phyloP scores from a whole-genome alignment of 169 alveolate species.

The Cystoisospora suis region DNA sequence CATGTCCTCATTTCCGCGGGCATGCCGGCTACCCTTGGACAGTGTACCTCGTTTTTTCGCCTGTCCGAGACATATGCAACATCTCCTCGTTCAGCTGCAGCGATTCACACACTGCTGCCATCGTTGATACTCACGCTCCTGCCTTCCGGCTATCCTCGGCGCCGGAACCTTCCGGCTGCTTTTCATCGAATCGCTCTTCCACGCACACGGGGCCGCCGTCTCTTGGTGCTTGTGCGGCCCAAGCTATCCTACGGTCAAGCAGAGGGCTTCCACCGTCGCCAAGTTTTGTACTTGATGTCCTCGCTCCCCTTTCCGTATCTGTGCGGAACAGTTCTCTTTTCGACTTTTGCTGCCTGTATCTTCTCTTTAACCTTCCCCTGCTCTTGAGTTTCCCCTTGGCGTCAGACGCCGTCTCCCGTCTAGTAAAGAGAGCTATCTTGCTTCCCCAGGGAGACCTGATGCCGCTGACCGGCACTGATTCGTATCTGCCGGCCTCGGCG shows the following conservation, averaged over 20 bases:
- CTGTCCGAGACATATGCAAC: not conserved
- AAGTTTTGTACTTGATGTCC: not conserved
- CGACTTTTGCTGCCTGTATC: conserved; percentile 24
- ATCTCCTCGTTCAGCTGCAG: not conserved
- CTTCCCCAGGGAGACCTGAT: too few relatives aligned
- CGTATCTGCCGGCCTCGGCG: not conserved
- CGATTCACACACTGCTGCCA: conserved; percentile 3
- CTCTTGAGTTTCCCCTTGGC: too few relatives aligned
- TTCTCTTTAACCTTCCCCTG: not conserved
- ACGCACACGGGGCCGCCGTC: conserved; percentile 17
- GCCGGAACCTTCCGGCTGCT: not conserved
- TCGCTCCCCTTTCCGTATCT: not conserved
- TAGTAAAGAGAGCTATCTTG: too few relatives aligned
- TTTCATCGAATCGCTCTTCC: not conserved
- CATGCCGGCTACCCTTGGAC: too few relatives aligned
- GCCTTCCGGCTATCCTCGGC: not conserved
- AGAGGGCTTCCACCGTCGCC: too few relatives aligned
- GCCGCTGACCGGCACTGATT: too few relatives aligned
- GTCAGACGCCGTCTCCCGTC: too few relatives aligned
- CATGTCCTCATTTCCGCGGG: too few relatives aligned
- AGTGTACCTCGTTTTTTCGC: not conserved
- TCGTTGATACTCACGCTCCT: conserved; percentile 18
- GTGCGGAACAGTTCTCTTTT: not conserved
- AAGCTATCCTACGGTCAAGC: conserved; percentile 17
- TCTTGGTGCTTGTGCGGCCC: not conserved